Conservation (phyloP, 306 rosid species). For the Nissolia schottii region DNA sequence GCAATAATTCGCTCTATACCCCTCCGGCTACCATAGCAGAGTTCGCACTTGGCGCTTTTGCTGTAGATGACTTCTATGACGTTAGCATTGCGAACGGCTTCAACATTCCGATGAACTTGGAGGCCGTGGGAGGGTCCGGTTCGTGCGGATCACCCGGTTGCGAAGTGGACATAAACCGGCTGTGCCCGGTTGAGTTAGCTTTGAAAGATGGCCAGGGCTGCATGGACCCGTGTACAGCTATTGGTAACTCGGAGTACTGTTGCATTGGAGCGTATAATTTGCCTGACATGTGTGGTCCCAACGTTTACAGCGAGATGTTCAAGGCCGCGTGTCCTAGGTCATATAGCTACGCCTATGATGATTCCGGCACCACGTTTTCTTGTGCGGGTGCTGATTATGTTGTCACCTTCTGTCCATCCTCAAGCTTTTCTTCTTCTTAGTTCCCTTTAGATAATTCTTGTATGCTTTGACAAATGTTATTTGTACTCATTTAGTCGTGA, state of each 20-base stretch:
- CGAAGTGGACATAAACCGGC: background rate
- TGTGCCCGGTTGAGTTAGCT: background rate
- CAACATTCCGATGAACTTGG: background rate
- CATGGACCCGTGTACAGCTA: background rate
- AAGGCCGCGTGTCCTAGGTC: background rate
- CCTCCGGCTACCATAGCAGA: background rate
- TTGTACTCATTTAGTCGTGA: no score
- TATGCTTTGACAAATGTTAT: no score
- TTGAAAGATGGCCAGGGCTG: background rate
- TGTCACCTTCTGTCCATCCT: background rate
- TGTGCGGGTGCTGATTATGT: background rate
- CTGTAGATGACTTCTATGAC: background rate
- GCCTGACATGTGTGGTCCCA: background rate
- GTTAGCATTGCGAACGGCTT: background rate
- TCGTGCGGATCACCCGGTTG: background rate
- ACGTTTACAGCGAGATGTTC: background rate
- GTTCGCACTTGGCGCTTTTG: background rate
- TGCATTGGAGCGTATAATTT: background rate
- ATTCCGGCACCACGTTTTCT: background rate
- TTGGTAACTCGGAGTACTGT: background rate
- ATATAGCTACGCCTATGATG: background rate
- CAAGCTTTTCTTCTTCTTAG: background rate
- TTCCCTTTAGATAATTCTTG: no score
- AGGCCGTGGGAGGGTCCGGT: background rate
- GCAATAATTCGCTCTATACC: background rate